Conservation (phyloP, 1,284 basidiomycete species). For the Schizophyllum commune region DNA sequence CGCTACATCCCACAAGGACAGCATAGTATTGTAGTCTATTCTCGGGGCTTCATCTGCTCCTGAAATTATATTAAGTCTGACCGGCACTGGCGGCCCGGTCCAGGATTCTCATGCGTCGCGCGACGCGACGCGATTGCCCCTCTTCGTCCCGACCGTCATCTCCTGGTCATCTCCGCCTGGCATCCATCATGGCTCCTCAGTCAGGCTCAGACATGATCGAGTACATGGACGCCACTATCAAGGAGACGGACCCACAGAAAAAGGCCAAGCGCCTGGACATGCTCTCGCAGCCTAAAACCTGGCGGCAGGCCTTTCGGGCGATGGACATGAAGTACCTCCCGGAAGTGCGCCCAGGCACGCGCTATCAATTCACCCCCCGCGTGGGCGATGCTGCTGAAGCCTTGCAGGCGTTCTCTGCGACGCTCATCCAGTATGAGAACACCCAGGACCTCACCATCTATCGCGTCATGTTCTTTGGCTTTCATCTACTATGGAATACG, state of each 20-base stretch:
- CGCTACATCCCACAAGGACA: conserved; percentile 24
- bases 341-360: too few species aligned
- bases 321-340: not conserved
- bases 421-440: not conserved
- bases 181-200: too few species aligned
- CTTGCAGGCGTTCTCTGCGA: not conserved
- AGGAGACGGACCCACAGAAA: not conserved
- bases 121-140: too few species aligned
- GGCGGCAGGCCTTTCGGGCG: not conserved
- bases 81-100: too few species aligned
- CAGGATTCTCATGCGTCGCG: too few species aligned
- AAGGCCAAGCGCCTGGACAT: not conserved
- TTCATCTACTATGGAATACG: not conserved
- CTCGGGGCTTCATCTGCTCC: too few species aligned
- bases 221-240: too few species aligned
- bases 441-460: not conserved
- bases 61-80: too few species aligned
- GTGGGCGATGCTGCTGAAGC: not conserved
- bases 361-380: not conserved
- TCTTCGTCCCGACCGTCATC: too few species aligned
- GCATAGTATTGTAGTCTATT: not conserved
- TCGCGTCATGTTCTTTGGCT: not conserved
- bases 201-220: too few species aligned
- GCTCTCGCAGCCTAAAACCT: not conserved
- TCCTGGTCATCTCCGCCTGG: too few species aligned